Evolutionary conservation across 345 rosid genomes (phyloP).

Genomic region (Reutealis trisperma): DNA sequence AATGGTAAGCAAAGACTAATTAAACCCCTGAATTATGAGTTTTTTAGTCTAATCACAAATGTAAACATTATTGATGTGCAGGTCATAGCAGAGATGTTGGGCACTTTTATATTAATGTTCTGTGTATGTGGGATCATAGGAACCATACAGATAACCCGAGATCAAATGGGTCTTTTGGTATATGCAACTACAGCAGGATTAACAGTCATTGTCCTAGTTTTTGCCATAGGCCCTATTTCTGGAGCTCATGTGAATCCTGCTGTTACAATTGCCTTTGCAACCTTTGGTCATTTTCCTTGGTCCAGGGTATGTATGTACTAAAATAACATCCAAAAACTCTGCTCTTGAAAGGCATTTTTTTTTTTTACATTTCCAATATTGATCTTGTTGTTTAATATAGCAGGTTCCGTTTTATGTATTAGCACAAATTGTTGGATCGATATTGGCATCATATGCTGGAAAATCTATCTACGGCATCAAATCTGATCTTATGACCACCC

Average conservation of each 20-base stretch:
- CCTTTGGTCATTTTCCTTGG: slow-evolving; percentile 75
- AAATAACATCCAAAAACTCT: neutral
- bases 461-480: slow-evolving; percentile 53
- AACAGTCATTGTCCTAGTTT: slow-evolving; percentile 62
- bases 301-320: slow-evolving; percentile 42
- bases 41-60: neutral
- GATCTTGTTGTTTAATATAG: neutral
- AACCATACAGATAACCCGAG: slow-evolving; percentile 51
- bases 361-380: neutral
- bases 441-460: slow-evolving; percentile 59
- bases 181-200: slow-evolving; percentile 73
- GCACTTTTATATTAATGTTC: slow-evolving; percentile 77
- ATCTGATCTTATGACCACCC: slow-evolving; percentile 56
- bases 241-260: slow-evolving; percentile 93
- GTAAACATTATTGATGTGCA: slow-evolving; percentile 23
- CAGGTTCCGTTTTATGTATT: slow-evolving; percentile 76
- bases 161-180: slow-evolving; percentile 64
- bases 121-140: slow-evolving; percentile 71
- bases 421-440: slow-evolving; percentile 72
- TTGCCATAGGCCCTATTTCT: slow-evolving; percentile 70
- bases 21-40: neutral
- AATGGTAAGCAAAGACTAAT: slow-evolving; percentile 42
- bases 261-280: slow-evolving; percentile 72
- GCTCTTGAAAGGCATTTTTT: neutral
- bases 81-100: slow-evolving; percentile 75